Base-by-base conservation (phyloP, 208 protist species). In the Leishmania tarentolae region DNA sequence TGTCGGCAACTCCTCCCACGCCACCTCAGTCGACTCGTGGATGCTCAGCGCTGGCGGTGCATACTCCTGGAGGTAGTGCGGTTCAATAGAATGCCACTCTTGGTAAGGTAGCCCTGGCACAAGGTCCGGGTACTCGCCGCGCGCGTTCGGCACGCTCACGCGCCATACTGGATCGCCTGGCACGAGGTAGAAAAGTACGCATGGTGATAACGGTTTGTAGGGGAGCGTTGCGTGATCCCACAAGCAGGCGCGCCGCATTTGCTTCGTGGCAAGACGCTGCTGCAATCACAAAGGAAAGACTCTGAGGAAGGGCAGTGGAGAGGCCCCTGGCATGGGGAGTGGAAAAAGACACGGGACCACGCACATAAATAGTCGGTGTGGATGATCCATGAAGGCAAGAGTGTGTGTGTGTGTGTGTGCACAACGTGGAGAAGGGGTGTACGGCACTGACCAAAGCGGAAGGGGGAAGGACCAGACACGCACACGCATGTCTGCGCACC, bases 131-230 rank as follows among this genome's bases (percentile, higher is more conserved):
- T 92, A 97, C 86, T 94, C 94, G 24, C 94, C 94, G 15, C 94
- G 89, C 19, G 88, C 85, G 63, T 97, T 95, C 44, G 92, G 92
- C 79, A 92, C 90, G 31, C 74, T 80, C 50, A 93, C 87, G 13
- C 92, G 92, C 81, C 84, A 88, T 28, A 95, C 88, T 0, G 83
- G 75, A 56, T 95, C 90, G 42, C 89, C 91, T 0, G 94, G 94
- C 21, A 97, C 83, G n/a, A 92, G 73, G 73, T 97, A 97, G 75
- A 94, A 93, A 47, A 97, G n/a, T 28, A 94, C 79, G 83, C 94
- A 95, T 44, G 92, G 91, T 19, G 79, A 72, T 2, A 44, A 1
- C 0, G 94, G 94, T 0, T 80, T 89, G 80, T 95, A 97, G 35
- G 91, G 91, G 59, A 94, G 77, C 50, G 88, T 91, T 24, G 71